Percentiles rank a stretch among this genome's conserved stretches.
Evolutionary conservation across 345 rosid species (phyloP).

Genomic region (Limnanthes douglasii): DNA sequence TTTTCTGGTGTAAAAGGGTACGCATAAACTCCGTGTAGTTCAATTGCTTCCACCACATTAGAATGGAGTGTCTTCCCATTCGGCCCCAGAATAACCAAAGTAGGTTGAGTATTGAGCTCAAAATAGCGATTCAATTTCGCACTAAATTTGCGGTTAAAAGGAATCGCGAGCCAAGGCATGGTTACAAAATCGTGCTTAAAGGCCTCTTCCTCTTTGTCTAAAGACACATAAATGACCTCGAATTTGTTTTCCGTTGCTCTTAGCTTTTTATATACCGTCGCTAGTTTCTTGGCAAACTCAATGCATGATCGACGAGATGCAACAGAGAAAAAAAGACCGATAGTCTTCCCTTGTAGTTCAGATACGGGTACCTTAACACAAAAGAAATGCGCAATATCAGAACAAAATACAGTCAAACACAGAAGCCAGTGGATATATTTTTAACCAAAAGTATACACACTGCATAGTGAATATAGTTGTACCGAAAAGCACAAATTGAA

Average conservation of each 20-base stretch:
- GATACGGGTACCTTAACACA: conserved; percentile 51
- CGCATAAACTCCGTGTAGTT: conserved; percentile 42
- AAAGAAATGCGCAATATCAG: not conserved
- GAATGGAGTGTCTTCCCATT: conserved; percentile 52
- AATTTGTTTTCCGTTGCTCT: conserved; percentile 40
- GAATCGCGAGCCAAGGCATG: conserved; percentile 65
- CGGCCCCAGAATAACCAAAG: conserved; percentile 45
- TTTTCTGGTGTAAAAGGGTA: conserved; percentile 62
- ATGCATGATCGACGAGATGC: conserved; percentile 11
- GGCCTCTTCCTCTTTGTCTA: conserved; percentile 39
- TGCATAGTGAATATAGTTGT: not conserved
- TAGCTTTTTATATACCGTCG: conserved; percentile 28
- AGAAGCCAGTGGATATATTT: too few relatives aligned
- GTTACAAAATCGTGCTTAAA: conserved; percentile 29
- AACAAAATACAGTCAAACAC: too few relatives aligned
- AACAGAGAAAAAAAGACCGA: conserved; percentile 38
- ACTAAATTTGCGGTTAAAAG: conserved; percentile 31
- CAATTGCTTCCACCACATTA: conserved; percentile 42
- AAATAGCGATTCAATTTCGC: conserved; percentile 37
- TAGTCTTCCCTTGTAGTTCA: conserved; percentile 54
- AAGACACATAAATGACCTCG: conserved; percentile 47
- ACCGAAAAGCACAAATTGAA: too few relatives aligned
- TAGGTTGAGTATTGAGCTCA: conserved; percentile 33
- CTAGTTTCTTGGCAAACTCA: conserved; percentile 37
- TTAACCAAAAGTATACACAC: too few relatives aligned